Evolutionary conservation across 2,329 filamentous ascomycete genomes (phyloP), one percentile per base, ranked within the genome.

Genomic region (Gremmenia infestans): DNA sequence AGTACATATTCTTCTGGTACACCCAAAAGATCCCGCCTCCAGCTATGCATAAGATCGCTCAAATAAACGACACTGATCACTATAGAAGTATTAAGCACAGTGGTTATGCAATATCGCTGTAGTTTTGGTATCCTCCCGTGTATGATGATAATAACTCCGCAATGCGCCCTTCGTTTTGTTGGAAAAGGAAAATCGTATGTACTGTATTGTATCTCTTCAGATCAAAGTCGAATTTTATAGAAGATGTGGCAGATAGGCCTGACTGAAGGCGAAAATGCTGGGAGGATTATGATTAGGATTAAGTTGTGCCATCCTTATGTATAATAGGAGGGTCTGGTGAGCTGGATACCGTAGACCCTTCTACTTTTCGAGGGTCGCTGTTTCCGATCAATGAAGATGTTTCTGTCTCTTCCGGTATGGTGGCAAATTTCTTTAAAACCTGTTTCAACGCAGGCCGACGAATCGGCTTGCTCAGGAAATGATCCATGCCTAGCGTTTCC

Each of bases 391-490:
- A 32, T 12, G 66, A 64, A 12, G 60, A 57, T 12, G 59, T 63
- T 54, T 71, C 68, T 2, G 55, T 56, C 69, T 91, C 89, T 67
- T 93, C 89, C 0, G 81, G 82, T 32, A 94, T 95, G 0, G 91
- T 91, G 4, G 88, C 82, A 69, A 91, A 93, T 68, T 91, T 91
- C 67, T 87, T 89, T 12, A 96, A 76, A 0, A 96, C 90, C 65
- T 92, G 87, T 71, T 95, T 95, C 55, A 96, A 77, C 5, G 89
- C 89, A 1, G 89, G 89, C n/a, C 91, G 77, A 49, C 89, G 81
- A 61, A 96, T 95, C 0, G 83, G 83, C 64, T 87, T 87, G 66
- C 79, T 78, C 17, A 51, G 45, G 11, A 54, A 56, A 47, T 51
- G 42, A 53, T 64, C 51, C 48, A 56, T 58, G 12, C 55, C 54